phyloP scores from a whole-genome alignment of 768 basidiomycete genomes.

The Pilatotrama ljubarskyi region DNA sequence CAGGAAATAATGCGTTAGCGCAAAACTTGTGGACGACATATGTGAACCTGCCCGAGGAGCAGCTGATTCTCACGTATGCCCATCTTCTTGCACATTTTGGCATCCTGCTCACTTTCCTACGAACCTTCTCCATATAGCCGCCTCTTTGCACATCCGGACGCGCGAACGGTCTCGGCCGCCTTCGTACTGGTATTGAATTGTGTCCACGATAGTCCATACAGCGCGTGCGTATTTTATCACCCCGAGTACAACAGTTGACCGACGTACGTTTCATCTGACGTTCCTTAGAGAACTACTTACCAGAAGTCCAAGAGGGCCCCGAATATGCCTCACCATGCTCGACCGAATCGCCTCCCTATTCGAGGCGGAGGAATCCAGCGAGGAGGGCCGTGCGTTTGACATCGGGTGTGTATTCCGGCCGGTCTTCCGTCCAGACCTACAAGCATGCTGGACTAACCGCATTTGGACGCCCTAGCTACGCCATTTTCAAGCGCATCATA shows the following conservation, averaged over 20 bases:
- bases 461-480: slow-evolving; percentile 47
- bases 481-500: slow-evolving; percentile 62
- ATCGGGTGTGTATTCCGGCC: slow-evolving; percentile 53
- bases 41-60: slow-evolving; percentile 68
- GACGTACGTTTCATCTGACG: background rate
- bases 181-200: slow-evolving; percentile 76
- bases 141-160: slow-evolving; percentile 62
- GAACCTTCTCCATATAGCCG: slow-evolving; percentile 33
- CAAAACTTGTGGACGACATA: slow-evolving; percentile 64
- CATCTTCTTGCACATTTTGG: slow-evolving; percentile 9
- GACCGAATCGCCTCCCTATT: slow-evolving; percentile 71
- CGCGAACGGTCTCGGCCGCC: slow-evolving; percentile 57
- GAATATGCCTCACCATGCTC: slow-evolving; percentile 67
- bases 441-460: background rate
- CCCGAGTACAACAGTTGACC: slow-evolving; percentile 6
- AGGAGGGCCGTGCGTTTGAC: slow-evolving; percentile 71
- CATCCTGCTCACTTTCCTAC: background rate
- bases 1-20: slow-evolving; percentile 62
- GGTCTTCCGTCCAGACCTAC: slow-evolving; percentile 7
- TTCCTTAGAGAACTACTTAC: slow-evolving; percentile 51
- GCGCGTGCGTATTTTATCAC: slow-evolving; percentile 48
- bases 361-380: slow-evolving; percentile 64
- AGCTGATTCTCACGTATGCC: slow-evolving; percentile 72
- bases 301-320: slow-evolving; percentile 54
- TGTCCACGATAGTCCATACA: slow-evolving; percentile 52